Evolutionary conservation across 129 eudicot species (phyloP).

Genomic region (Silybum marianum): DNA sequence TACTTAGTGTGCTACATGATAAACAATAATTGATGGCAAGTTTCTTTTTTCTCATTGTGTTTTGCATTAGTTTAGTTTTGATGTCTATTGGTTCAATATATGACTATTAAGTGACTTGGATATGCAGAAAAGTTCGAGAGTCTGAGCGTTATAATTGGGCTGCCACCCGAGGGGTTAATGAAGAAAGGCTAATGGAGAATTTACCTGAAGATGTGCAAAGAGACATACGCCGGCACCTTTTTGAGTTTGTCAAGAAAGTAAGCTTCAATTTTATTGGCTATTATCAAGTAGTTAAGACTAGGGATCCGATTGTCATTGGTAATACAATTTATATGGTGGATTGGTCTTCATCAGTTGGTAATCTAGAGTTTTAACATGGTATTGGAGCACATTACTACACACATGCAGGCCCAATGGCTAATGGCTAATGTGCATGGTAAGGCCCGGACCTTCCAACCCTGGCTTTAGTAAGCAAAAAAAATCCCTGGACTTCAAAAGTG

Average conservation of each 20-base stretch:
- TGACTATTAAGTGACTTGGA: constrained; percentile 3
- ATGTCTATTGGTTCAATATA: constrained; percentile 5
- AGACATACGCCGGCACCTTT: constrained; percentile 80
- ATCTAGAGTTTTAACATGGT: not conserved
- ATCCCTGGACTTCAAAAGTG: too few relatives aligned
- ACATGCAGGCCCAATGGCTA: not conserved
- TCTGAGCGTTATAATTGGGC: constrained; percentile 81
- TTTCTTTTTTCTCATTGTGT: not conserved
- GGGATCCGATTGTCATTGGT: not conserved
- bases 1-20: constrained; percentile 1
- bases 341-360: not conserved
- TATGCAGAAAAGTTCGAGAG: constrained; percentile 60
- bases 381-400: not conserved
- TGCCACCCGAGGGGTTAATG: constrained; percentile 85
- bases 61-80: constrained; percentile 9
- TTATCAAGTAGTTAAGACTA: constrained; percentile 3
- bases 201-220: constrained; percentile 85
- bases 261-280: constrained; percentile 25
- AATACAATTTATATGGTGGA: not conserved
- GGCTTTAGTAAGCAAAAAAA: too few relatives aligned
- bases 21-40: not conserved
- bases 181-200: constrained; percentile 67
- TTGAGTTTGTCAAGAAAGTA: constrained; percentile 61
- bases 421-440: too few relatives aligned
- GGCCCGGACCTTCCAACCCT: too few relatives aligned